phyloP scores from a whole-genome alignment of 2,329 filamentous ascomycete genomes.

The Hymenoscyphus infarciens region DNA sequence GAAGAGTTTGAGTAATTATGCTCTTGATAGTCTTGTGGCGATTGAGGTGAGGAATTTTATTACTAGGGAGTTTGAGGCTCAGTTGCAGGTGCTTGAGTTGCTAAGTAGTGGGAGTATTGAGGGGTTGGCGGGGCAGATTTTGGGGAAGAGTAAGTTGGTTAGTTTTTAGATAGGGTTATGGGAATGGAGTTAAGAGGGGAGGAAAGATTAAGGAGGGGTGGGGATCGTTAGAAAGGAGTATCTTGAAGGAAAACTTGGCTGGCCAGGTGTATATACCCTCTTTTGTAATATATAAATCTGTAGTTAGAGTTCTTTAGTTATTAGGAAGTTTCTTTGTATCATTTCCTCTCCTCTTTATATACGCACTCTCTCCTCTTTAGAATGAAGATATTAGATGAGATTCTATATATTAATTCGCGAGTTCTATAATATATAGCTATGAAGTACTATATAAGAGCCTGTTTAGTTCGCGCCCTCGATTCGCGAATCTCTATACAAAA shows the following conservation, averaged over 20 bases:
- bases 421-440: no score
- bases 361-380: no score
- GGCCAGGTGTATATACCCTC: constrained; percentile 3
- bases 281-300: background rate
- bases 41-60: constrained; percentile 38
- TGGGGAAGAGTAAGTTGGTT: constrained; percentile 39
- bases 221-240: background rate
- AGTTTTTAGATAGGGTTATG: constrained; percentile 16
- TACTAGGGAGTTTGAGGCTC: constrained; percentile 40
- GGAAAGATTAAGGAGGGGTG: background rate
- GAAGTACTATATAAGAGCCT: no score
- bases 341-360: no score
- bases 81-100: constrained; percentile 51
- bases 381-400: no score
- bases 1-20: constrained; percentile 44
- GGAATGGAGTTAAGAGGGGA: background rate
- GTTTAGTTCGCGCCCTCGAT: no score
- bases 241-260: background rate
- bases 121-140: constrained; percentile 46
- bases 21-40: constrained; percentile 33
- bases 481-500: no score
- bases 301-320: background rate
- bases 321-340: background rate
- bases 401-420: no score
- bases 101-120: constrained; percentile 50